phyloP scores from a whole-genome alignment of 2,329 filamentous ascomycete genomes.

The Phaeophleospora eucalypticola region DNA sequence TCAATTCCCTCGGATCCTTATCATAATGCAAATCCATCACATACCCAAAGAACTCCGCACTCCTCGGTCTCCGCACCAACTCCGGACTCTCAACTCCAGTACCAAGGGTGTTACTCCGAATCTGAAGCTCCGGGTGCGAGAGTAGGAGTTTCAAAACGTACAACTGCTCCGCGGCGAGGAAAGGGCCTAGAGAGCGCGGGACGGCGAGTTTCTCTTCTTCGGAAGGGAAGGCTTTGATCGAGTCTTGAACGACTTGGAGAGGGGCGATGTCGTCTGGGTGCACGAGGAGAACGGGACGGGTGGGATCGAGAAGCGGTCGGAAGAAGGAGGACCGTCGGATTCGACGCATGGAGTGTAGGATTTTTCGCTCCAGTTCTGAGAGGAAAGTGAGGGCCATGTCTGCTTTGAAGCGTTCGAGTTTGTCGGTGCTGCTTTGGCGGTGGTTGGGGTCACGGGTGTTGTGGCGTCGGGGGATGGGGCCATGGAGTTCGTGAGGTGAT shows the following conservation, averaged over 20 bases:
- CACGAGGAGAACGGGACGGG: slow-evolving; percentile 4
- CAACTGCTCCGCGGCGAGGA: not conserved
- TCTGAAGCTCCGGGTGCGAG: slow-evolving; percentile 1
- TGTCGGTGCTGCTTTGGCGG: not conserved
- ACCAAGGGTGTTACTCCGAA: not conserved
- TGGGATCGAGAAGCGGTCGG: slow-evolving; percentile 5
- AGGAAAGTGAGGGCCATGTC: slow-evolving; percentile 1
- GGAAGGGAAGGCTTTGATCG: not conserved
- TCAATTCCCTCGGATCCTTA: not conserved
- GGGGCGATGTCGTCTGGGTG: not conserved
- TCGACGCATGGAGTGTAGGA: slow-evolving; percentile 2
- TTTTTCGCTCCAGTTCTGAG: slow-evolving; percentile 2
- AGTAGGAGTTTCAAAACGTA: slow-evolving; percentile 6
- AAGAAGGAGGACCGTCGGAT: slow-evolving; percentile 3
- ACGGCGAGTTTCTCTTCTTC: slow-evolving; percentile 3
- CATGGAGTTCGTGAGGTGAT: not conserved
- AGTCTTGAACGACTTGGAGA: not conserved
- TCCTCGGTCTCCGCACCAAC: not conserved
- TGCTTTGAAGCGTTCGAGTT: not conserved
- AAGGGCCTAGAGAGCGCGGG: not conserved
- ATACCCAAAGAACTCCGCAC: slow-evolving; percentile 1
- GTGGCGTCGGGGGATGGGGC: slow-evolving; percentile 2
- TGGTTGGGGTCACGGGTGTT: not conserved
- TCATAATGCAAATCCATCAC: not conserved
- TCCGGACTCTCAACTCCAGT: not conserved